Evolutionary conservation across 2,329 filamentous ascomycete species (phyloP).

Genomic region (Pestalotiopsis sp.): DNA sequence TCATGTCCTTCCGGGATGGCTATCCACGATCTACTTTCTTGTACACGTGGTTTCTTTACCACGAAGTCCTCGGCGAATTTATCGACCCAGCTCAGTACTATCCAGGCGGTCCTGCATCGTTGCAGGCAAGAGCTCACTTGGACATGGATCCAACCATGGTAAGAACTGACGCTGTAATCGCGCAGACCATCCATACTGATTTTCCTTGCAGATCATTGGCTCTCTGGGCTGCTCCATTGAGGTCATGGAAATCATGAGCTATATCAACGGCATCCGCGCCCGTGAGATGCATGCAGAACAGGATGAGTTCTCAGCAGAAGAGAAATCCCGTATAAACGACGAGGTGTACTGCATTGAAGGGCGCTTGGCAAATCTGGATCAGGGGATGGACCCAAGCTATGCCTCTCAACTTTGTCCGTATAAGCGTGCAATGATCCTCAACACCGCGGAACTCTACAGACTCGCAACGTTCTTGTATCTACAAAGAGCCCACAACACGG

Average conservation of each 20-base stretch:
- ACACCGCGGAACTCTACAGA: constrained; percentile 52
- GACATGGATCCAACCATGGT: constrained; percentile 32
- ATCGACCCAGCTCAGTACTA: constrained; percentile 34
- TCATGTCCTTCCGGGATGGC: constrained; percentile 26
- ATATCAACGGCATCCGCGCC: constrained; percentile 36
- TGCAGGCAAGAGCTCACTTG: constrained; percentile 29
- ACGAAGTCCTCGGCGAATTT: constrained; percentile 45
- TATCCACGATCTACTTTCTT: constrained; percentile 37
- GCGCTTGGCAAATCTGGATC: constrained; percentile 25
- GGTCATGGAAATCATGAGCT: constrained; percentile 43
- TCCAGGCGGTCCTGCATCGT: constrained; percentile 24
- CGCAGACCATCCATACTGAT: background rate
- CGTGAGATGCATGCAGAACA: constrained; percentile 29
- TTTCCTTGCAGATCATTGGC: constrained; percentile 40
- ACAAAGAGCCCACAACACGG: constrained; percentile 27
- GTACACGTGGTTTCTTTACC: constrained; percentile 47
- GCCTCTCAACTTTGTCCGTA: constrained; percentile 28
- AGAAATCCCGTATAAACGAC: constrained; percentile 26
- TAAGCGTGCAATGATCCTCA: constrained; percentile 30
- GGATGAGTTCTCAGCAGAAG: constrained; percentile 24
- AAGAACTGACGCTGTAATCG: constrained; percentile 9
- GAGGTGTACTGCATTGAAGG: constrained; percentile 27
- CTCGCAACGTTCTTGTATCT: constrained; percentile 47
- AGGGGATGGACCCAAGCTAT: constrained; percentile 28
- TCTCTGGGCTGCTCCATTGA: constrained; percentile 47